phyloP scores from a whole-genome alignment of 768 basidiomycete genomes.

The Hypholoma fasciculare region DNA sequence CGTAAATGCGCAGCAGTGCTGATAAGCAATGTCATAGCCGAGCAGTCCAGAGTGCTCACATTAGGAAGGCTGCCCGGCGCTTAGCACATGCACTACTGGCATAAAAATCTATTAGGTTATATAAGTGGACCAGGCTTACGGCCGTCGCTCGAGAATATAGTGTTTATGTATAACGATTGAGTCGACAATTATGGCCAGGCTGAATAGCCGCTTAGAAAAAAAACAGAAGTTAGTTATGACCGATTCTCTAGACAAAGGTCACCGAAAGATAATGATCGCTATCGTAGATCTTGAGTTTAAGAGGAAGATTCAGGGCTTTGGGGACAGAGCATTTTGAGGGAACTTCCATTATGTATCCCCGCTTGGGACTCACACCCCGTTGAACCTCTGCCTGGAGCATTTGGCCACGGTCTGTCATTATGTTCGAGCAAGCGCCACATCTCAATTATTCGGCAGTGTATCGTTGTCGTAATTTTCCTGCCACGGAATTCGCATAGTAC shows the following conservation, averaged over 20 bases:
- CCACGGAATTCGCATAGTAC: not conserved
- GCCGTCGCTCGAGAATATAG: not conserved
- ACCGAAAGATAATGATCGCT: too few species aligned
- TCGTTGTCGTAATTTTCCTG: not conserved
- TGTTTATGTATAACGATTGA: not conserved
- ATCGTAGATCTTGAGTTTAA: too few species aligned
- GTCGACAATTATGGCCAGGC: not conserved
- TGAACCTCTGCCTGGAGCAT: not conserved
- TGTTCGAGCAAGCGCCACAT: not conserved
- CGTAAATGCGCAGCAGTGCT: too few species aligned
- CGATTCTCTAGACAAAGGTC: too few species aligned
- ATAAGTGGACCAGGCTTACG: not conserved
- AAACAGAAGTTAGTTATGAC: not conserved
- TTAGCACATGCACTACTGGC: too few species aligned
- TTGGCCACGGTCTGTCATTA: not conserved
- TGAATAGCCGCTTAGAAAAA: not conserved
- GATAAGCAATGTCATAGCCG: too few species aligned
- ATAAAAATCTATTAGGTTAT: not conserved
- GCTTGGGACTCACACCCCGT: not conserved
- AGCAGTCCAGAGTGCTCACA: too few species aligned
- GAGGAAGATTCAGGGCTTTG: too few species aligned
- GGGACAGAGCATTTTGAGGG: too few species aligned
- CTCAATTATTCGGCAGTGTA: not conserved
- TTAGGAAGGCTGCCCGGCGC: too few species aligned
- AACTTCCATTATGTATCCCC: not conserved